A percentile compares a stretch with the other conserved stretches of the same genome.
phyloP scores from a whole-genome alignment of 1,139 yeast species.

The Sugiyamaella sp. region DNA sequence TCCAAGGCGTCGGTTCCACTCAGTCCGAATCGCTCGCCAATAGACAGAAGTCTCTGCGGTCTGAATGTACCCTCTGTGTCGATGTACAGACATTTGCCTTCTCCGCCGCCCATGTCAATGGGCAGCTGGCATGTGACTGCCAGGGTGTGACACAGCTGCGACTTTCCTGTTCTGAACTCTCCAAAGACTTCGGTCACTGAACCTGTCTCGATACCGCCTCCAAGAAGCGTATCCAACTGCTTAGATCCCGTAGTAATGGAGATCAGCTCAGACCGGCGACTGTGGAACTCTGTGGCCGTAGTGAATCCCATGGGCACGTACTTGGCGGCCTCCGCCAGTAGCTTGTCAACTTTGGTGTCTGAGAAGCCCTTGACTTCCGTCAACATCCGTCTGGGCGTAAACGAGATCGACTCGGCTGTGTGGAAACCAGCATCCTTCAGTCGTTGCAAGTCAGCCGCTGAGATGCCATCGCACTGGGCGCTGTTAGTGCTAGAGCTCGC shows the following conservation, averaged over 20 bases:
- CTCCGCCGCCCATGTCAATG: slow-evolving; percentile 98
- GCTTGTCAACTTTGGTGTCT: slow-evolving; percentile 91
- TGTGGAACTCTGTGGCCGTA: slow-evolving; percentile 93
- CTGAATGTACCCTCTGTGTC: slow-evolving; percentile 98
- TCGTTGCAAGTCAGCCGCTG: slow-evolving; percentile 75
- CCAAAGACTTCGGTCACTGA: slow-evolving; percentile 96
- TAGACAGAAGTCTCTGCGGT: slow-evolving; percentile 85
- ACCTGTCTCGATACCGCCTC: slow-evolving; percentile 98
- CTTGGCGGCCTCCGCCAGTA: slow-evolving; percentile 80
- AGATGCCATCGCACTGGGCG: slow-evolving; percentile 86
- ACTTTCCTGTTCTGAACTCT: slow-evolving; percentile 96
- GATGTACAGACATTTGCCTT: slow-evolving; percentile 93
- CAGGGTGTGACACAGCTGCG: slow-evolving; percentile 93
- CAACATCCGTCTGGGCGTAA: slow-evolving; percentile 80
- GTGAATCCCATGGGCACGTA: slow-evolving; percentile 96
- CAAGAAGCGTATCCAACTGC: slow-evolving; percentile 86
- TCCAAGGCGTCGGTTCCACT: slow-evolving; percentile 95
- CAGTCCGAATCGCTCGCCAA: slow-evolving; percentile 89
- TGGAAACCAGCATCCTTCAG: slow-evolving; percentile 81
- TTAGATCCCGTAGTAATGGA: slow-evolving; percentile 95
- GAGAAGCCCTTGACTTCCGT: slow-evolving; percentile 86
- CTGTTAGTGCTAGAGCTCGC: too few relatives aligned
- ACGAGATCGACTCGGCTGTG: slow-evolving; percentile 91
- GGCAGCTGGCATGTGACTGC: slow-evolving; percentile 98
- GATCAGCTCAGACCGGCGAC: slow-evolving; percentile 85